phyloP scores from a whole-genome alignment of 2,329 filamentous ascomycete species.

The Monilinia fructicola region DNA sequence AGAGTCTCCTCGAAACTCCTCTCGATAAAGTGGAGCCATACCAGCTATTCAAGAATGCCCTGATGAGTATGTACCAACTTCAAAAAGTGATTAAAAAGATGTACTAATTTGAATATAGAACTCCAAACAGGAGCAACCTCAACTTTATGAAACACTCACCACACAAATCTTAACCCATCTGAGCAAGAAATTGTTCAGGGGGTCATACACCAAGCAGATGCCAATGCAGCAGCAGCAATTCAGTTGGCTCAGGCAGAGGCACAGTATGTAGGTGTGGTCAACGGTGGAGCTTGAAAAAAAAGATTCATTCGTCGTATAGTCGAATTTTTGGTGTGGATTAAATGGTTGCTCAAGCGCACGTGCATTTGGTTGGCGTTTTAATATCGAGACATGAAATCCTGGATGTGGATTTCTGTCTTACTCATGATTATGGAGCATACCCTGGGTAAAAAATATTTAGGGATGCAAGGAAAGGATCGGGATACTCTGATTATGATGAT shows the following conservation, averaged over 20 bases:
- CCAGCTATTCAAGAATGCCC: slow-evolving; percentile 76
- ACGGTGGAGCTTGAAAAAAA: slow-evolving; percentile 34
- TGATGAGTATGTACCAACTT: slow-evolving; percentile 65
- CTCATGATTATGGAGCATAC: slow-evolving; percentile 23
- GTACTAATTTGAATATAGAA: slow-evolving; percentile 50
- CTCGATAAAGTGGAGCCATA: slow-evolving; percentile 96
- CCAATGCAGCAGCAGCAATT: slow-evolving; percentile 29
- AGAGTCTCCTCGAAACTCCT: slow-evolving; percentile 90
- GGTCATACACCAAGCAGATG: slow-evolving; percentile 55
- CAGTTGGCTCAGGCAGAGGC: slow-evolving; percentile 29
- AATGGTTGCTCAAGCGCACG: slow-evolving; percentile 34
- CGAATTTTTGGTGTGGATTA: slow-evolving; percentile 25
- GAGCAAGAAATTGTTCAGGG: slow-evolving; percentile 79
- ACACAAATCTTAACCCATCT: slow-evolving; percentile 71
- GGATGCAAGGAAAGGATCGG: slow-evolving; percentile 17
- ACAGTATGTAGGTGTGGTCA: slow-evolving; percentile 28
- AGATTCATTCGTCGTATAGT: slow-evolving; percentile 16
- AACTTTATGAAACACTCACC: slow-evolving; percentile 80
- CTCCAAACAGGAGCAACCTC: slow-evolving; percentile 91
- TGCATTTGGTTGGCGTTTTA: slow-evolving; percentile 27
- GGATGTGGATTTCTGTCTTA: slow-evolving; percentile 21
- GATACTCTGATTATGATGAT: slow-evolving; percentile 14
- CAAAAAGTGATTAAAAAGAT: no score
- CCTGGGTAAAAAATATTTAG: slow-evolving; percentile 17
- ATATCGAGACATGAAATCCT: slow-evolving; percentile 15